Evolutionary conservation across 106 monocot genomes (phyloP).

Genomic region (Triglochin maritima): DNA sequence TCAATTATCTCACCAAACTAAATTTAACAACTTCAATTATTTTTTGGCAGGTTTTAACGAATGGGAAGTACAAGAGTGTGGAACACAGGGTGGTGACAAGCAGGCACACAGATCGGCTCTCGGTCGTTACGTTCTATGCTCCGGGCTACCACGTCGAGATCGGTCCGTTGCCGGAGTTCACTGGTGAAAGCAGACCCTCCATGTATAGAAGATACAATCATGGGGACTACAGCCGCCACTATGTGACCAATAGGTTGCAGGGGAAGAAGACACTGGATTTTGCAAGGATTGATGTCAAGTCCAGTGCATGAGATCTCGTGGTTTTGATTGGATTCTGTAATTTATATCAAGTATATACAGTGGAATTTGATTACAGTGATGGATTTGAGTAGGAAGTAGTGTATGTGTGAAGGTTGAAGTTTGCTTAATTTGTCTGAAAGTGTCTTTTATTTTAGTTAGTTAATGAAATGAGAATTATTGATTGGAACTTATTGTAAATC

Average conservation of each 20-base stretch:
- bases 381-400: too few relatives aligned
- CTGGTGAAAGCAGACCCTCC: constrained; percentile 13
- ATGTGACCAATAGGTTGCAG: constrained; percentile 43
- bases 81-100: constrained; percentile 54
- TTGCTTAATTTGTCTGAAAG: too few relatives aligned
- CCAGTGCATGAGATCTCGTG: background rate
- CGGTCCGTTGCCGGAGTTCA: constrained; percentile 43
- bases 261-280: constrained; percentile 62
- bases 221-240: constrained; percentile 53
- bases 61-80: constrained; percentile 67
- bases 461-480: too few relatives aligned
- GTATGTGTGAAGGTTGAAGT: too few relatives aligned
- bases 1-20: background rate
- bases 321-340: too few relatives aligned
- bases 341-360: too few relatives aligned
- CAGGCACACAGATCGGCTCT: constrained; percentile 27
- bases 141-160: constrained; percentile 48
- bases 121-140: constrained; percentile 57
- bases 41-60: constrained; percentile 36
- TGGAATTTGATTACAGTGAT: too few relatives aligned
- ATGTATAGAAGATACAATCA: constrained; percentile 44
- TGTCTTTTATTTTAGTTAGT: too few relatives aligned
- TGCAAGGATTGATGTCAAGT: constrained; percentile 32
- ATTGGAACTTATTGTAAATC: too few relatives aligned
- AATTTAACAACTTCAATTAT: background rate